Conservation (phyloP, 1,284 basidiomycete species). For the Malassezia brasiliensis region DNA sequence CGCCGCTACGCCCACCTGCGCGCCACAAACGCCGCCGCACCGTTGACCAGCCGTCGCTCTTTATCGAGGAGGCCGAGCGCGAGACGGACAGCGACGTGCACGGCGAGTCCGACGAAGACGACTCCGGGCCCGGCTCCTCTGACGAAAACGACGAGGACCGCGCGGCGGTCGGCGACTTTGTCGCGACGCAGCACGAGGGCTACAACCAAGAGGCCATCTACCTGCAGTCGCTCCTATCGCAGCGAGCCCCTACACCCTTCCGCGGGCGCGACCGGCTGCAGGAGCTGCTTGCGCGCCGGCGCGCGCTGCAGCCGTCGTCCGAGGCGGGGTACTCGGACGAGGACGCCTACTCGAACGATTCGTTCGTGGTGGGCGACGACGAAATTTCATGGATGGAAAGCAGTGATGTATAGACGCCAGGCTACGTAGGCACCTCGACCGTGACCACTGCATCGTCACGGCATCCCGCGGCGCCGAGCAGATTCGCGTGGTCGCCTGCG, state of each 20-base stretch:
- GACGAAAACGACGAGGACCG: conserved; percentile 59
- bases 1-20: not conserved
- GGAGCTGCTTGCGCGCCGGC: conserved; percentile 17
- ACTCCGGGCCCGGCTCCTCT: conserved; percentile 51
- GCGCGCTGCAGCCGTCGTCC: conserved; percentile 17
- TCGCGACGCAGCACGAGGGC: conserved; percentile 62
- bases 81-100: conserved; percentile 66
- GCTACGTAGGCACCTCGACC: not conserved
- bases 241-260: conserved; percentile 28
- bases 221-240: conserved; percentile 38
- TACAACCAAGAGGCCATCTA: conserved; percentile 50
- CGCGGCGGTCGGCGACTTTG: conserved; percentile 56
- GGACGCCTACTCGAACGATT: conserved; percentile 36
- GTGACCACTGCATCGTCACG: conserved; percentile 18
- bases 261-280: conserved; percentile 27
- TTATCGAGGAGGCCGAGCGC: conserved; percentile 61
- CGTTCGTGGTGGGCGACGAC: conserved; percentile 37
- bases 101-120: conserved; percentile 50
- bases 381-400: conserved; percentile 18
- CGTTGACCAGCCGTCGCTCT: conserved; percentile 36
- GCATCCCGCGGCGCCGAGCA: conserved; percentile 17
- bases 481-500: conserved; percentile 13
- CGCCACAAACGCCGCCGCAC: not conserved
- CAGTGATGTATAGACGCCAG: not conserved
- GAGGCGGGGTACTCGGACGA: conserved; percentile 19